Evolutionary conservation across 2,329 filamentous ascomycete species (phyloP).

Genomic region (Geosmithia putterillii): DNA sequence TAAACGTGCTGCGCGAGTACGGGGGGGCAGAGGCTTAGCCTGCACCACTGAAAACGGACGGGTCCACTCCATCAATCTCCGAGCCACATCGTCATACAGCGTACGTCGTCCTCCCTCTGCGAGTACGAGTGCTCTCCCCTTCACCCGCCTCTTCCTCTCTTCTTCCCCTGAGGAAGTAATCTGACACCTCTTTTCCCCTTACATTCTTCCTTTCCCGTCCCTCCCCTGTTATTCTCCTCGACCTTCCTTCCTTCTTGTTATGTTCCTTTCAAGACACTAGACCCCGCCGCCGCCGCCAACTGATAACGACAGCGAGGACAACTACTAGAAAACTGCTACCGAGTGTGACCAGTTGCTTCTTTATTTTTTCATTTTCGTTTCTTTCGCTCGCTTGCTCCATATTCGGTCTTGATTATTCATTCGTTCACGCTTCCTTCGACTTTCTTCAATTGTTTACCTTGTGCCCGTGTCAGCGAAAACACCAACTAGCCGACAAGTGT

Average conservation of each 20-base stretch:
- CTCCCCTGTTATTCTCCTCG: too few species aligned
- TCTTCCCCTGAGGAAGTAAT: background rate
- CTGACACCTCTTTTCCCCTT: background rate
- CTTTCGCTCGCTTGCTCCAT: background rate
- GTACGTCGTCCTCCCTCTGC: background rate
- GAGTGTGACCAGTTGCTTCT: background rate
- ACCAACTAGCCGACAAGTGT: background rate
- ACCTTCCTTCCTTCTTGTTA: too few species aligned
- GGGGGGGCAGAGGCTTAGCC: background rate
- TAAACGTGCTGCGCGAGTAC: background rate
- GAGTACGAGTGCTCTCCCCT: background rate
- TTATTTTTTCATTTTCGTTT: background rate
- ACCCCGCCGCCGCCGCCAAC: too few species aligned
- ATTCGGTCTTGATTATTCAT: background rate
- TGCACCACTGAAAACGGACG: background rate
- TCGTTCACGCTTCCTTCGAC: background rate
- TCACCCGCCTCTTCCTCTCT: background rate
- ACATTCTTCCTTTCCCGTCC: too few species aligned
- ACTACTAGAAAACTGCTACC: background rate
- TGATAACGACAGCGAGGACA: background rate
- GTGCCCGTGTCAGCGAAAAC: background rate
- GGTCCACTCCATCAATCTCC: background rate
- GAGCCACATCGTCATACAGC: background rate
- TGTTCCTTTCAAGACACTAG: background rate
- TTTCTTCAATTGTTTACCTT: background rate